These are phyloP conservation scores for Tolypocladium sp. DNA, from an alignment of 2,329 filamentous ascomycete species.

Conservation along the genomic window DNA sequence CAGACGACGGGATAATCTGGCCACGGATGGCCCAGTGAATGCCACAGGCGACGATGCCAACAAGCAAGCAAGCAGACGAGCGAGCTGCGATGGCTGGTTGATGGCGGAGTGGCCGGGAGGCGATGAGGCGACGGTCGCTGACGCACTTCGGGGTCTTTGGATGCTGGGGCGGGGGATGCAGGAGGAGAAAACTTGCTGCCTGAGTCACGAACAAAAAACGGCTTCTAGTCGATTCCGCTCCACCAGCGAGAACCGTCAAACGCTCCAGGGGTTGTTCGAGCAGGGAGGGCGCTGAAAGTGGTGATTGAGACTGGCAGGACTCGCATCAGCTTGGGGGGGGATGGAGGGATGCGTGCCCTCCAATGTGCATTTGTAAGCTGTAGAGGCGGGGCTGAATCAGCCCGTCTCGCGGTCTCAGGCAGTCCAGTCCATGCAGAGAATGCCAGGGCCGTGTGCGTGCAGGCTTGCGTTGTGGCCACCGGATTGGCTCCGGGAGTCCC, in stretches of 20 bases:
- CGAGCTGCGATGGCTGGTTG: background rate
- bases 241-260: background rate
- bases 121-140: background rate
- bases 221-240: constrained; percentile 17
- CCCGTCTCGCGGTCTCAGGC: background rate
- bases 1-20: background rate
- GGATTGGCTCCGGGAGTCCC: background rate
- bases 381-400: background rate
- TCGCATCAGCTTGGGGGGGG: background rate
- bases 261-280: background rate
- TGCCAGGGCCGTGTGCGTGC: background rate
- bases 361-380: background rate
- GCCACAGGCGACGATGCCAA: background rate
- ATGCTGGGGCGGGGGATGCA: constrained; percentile 1
- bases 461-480: background rate
- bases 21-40: background rate
- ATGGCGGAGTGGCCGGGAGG: background rate
- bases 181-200: constrained; percentile 19
- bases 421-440: background rate
- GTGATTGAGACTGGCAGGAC: background rate
- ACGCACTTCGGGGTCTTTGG: constrained; percentile 1
- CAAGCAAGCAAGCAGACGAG: background rate
- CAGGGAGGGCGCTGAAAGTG: background rate
- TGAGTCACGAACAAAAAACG: constrained; percentile 22
- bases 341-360: no score